Percentiles rank a stretch among this genome's conserved stretches.
These are phyloP conservation scores for Coemansia sp. DNA, from an alignment of 192 early-diverging fungal species.

Conservation along the genomic window DNA sequence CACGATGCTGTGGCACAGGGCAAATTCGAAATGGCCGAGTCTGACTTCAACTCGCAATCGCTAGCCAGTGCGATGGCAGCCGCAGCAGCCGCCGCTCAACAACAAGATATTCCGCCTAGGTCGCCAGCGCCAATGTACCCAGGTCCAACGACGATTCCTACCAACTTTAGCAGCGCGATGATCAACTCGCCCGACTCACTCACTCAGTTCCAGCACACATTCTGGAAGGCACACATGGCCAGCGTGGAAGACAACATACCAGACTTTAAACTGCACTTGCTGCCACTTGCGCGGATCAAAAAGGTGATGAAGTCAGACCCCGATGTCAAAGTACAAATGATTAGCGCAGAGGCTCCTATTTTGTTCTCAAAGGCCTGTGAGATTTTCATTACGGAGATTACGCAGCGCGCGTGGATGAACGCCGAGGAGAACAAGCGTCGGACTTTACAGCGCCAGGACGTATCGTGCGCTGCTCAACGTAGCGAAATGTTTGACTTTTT, in stretches of 20 bases:
- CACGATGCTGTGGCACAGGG: constrained; percentile 33
- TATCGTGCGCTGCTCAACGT: constrained; percentile 84
- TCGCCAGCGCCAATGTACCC: constrained; percentile 56
- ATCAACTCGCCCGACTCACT: constrained; percentile 55
- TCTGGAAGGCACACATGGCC: constrained; percentile 74
- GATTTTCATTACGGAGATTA: constrained; percentile 94
- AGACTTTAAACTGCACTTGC: constrained; percentile 89
- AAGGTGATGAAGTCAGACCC: constrained; percentile 99
- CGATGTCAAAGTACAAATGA: constrained; percentile 89
- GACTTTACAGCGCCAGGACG: constrained; percentile 91
- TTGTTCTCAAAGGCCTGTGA: constrained; percentile 97
- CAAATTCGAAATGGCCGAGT: constrained; percentile 32
- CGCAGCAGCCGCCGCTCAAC: constrained; percentile 25
- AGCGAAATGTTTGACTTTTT: constrained; percentile 97
- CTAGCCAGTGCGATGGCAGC: constrained; percentile 51
- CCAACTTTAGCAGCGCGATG: constrained; percentile 56
- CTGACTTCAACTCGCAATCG: constrained; percentile 36
- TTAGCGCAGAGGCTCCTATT: constrained; percentile 83
- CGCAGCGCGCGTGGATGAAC: constrained; percentile 81
- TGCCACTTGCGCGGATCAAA: constrained; percentile 95
- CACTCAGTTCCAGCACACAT: constrained; percentile 54
- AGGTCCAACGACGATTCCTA: constrained; percentile 50
- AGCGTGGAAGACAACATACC: constrained; percentile 68
- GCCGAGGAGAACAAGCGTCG: constrained; percentile 97
- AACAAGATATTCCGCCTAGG: constrained; percentile 3